Evolutionary conservation across 2,329 filamentous ascomycete genomes (phyloP), one percentile per base, ranked within the genome.

Genomic region (Coniochaeta hoffmannii): DNA sequence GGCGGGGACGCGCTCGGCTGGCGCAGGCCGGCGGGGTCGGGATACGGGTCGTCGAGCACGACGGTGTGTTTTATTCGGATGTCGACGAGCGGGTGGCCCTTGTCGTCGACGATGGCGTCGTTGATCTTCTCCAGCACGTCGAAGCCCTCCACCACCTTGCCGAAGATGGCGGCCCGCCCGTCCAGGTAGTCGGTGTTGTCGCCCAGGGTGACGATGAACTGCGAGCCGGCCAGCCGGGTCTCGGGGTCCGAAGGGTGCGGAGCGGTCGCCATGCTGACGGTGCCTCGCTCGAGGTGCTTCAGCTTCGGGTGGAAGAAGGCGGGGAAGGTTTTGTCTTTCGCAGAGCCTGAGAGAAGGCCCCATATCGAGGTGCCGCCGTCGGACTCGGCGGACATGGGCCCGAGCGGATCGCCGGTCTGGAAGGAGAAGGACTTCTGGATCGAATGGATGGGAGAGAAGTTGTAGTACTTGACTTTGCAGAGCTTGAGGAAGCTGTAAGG

Each of bases 391-490:
- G 90, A 89, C 56, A 88, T 83, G 12, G 92, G 93, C 12, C 94
- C 93, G 54, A 97, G 85, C 12, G 93, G 93, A 66, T 97, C 94
- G 69, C 93, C 93, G 31, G 90, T 95, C 72, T 97, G 93, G 73
- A 96, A 96, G 58, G 92, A 96, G 73, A 97, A 97, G 72, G 90
- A 86, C 70, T 93, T 94, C 68, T 97, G 94, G 35, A 99, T 83
- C 62, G 87, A 91, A 74, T 97, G 90, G 55, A 97, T 76, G 26
- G 93, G 94, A 6, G 91, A 86, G 71, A 95, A 97, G 76, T 97
- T 97, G 84, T 97, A 99, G 76, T 97, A 99, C 76, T 97, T 99
- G 73, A 91, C 79, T 76, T 97, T 97, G 83, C 94, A 97, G 64
- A 99, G 89, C 80, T 99, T 97, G 56, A 99, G 78, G 71, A 99